Evolutionary conservation across 2,329 filamentous ascomycete genomes (phyloP).

Genomic region (Daldinia eschscholtzii): DNA sequence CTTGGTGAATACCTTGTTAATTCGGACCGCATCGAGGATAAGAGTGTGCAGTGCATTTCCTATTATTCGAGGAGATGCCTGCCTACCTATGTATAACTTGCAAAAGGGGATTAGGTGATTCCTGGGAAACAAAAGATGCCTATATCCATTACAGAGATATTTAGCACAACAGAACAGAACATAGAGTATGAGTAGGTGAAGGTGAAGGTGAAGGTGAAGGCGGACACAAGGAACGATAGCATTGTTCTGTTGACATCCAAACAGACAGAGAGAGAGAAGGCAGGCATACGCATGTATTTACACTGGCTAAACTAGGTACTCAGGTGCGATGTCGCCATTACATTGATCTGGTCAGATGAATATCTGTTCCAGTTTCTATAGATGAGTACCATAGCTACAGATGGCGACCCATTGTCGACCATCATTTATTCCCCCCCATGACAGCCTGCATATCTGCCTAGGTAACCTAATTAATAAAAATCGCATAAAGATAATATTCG

Average conservation of each 20-base stretch:
- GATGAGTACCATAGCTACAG: constrained; percentile 40
- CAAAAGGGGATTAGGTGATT: constrained; percentile 11
- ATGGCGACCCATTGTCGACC: neutral
- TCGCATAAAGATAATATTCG: neutral
- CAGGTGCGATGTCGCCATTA: neutral
- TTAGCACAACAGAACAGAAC: constrained; percentile 7
- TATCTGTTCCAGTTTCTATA: constrained; percentile 25
- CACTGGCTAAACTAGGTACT: constrained; percentile 4
- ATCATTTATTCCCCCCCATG: constrained; percentile 5
- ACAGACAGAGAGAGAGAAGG: neutral
- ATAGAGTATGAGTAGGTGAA: constrained; percentile 2
- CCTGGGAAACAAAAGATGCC: neutral
- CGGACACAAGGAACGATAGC: neutral
- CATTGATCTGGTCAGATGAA: constrained; percentile 1
- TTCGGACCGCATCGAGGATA: constrained; percentile 3
- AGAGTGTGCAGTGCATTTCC: constrained; percentile 3
- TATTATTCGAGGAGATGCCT: constrained; percentile 6
- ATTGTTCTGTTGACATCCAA: constrained; percentile 13
- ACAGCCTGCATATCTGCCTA: neutral
- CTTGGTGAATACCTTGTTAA: neutral
- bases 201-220: neutral
- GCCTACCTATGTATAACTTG: constrained; percentile 5
- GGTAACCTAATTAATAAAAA: constrained; percentile 2
- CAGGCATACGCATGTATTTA: constrained; percentile 4
- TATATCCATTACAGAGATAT: neutral